These are phyloP conservation scores for Wickerhamomyces sp. DNA, from an alignment of 1,139 yeast species.

Conservation along the genomic window DNA sequence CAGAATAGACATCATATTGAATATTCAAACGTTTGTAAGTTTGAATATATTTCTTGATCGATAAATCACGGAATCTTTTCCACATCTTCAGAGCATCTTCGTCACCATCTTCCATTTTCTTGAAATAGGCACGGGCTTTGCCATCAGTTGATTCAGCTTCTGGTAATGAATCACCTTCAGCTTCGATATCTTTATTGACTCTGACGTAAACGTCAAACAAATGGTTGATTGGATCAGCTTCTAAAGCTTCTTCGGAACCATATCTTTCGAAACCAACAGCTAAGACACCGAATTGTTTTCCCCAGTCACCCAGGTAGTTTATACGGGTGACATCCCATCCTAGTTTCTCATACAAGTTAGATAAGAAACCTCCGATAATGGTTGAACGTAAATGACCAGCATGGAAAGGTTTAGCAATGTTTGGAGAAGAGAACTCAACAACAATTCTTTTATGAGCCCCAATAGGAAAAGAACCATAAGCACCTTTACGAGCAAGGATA, in stretches of 20 bases:
- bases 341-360: conserved; percentile 82
- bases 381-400: conserved; percentile 99
- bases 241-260: conserved; percentile 73
- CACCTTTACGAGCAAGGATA: conserved; percentile 51
- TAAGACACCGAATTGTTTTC: conserved; percentile 93
- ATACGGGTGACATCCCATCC: conserved; percentile 90
- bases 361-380: conserved; percentile 93
- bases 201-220: conserved; percentile 91
- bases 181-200: conserved; percentile 72
- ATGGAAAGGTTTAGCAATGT: conserved; percentile 98
- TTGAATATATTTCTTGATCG: conserved; percentile 78
- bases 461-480: conserved; percentile 71
- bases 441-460: conserved; percentile 71
- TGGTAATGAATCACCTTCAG: conserved; percentile 63
- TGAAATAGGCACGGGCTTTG: conserved; percentile 84
- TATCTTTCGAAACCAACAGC: conserved; percentile 89
- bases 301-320: conserved; percentile 99
- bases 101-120: conserved; percentile 92
- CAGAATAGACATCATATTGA: conserved; percentile 81
- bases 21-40: conserved; percentile 93
- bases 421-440: conserved; percentile 94
- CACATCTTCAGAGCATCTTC: conserved; percentile 72
- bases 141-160: conserved; percentile 63
- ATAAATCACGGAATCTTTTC: conserved; percentile 84
- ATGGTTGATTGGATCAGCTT: conserved; percentile 85